These are phyloP conservation scores for Solanum chiquidenum DNA, from an alignment of 257 asterid species.

Conservation along the genomic window DNA sequence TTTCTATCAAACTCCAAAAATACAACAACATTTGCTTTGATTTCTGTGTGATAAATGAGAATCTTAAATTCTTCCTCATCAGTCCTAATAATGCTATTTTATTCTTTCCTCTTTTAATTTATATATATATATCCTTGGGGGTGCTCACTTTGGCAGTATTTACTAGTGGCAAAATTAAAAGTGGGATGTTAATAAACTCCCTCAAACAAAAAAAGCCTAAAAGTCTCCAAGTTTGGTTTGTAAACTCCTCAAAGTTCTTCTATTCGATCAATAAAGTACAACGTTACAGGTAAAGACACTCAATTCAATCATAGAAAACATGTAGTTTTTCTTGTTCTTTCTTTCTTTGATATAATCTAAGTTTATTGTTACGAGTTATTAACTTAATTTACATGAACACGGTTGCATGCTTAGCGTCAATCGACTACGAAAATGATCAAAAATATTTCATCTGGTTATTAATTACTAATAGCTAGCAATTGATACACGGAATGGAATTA, in stretches of 20 bases:
- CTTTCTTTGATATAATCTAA: neutral
- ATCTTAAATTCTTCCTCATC: slow-evolving; percentile 28
- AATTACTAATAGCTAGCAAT: neutral
- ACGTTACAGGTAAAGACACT: neutral
- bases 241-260: neutral
- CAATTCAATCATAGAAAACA: neutral
- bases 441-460: neutral
- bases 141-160: neutral
- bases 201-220: neutral
- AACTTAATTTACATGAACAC: neutral
- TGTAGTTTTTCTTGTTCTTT: neutral
- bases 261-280: neutral
- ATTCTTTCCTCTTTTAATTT: neutral
- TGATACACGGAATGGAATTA: neutral
- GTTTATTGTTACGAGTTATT: neutral
- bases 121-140: neutral
- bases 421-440: neutral
- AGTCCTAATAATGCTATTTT: slow-evolving; percentile 1
- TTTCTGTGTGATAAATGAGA: slow-evolving; percentile 43
- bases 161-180: neutral
- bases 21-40: slow-evolving; percentile 46
- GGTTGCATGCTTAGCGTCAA: neutral
- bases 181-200: neutral
- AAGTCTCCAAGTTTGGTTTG: neutral
- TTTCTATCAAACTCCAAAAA: slow-evolving; percentile 7